phyloP scores from a whole-genome alignment of 768 basidiomycete genomes.

The Lentinula detonsa region DNA sequence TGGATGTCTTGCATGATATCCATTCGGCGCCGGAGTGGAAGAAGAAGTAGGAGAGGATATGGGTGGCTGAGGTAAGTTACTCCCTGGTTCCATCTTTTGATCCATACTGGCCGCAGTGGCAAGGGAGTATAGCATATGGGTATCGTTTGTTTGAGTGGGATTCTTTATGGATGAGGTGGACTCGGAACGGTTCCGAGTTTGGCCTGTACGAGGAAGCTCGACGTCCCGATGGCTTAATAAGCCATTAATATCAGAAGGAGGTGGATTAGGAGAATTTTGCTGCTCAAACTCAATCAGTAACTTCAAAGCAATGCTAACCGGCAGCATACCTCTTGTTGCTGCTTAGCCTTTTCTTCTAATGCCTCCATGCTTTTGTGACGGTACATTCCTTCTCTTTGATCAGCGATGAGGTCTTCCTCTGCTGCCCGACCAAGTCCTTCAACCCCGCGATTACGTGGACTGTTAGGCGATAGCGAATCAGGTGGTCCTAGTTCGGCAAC shows the following conservation, averaged over 20 bases:
- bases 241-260: not conserved
- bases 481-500: not conserved
- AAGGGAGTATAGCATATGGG: conserved; percentile 6
- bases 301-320: not conserved
- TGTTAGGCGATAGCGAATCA: not conserved
- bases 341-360: conserved; percentile 4
- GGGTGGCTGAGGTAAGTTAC: not conserved
- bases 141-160: not conserved
- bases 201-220: not conserved
- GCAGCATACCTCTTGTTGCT: conserved; percentile 3
- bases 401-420: conserved; percentile 8
- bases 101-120: conserved; percentile 5
- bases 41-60: not conserved
- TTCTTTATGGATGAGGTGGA: not conserved
- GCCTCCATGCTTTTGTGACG: conserved; percentile 8
- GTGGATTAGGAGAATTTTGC: not conserved
- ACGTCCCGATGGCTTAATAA: not conserved
- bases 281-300: not conserved
- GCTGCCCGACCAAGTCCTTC: conserved; percentile 9
- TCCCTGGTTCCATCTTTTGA: conserved; percentile 1
- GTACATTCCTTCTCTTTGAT: conserved; percentile 11
- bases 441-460: conserved; percentile 3
- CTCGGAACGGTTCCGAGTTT: not conserved
- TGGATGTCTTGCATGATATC: not conserved
- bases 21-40: not conserved